Base-by-base conservation (phyloP, 306 rosid species). In the Carpinus fangiana region DNA sequence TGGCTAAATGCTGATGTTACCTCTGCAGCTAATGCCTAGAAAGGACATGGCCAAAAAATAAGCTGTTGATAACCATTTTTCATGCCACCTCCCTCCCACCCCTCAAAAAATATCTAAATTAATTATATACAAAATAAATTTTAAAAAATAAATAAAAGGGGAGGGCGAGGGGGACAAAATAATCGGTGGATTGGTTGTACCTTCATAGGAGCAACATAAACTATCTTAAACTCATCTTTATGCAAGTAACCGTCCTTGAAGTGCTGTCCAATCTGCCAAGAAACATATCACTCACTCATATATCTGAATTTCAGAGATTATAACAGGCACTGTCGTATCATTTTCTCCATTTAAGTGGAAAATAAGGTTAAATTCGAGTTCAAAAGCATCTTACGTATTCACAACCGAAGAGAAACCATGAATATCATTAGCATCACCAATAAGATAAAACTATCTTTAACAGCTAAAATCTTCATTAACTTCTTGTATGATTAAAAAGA, bases 171-270 rank as follows among this genome's bases (percentile, higher is more conserved):
- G 50, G 55, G 46, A 76, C 64, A 74, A 73, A 62, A 76, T 53
- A 69, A 69, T 55, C 56, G 50, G 73, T 31, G 48, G 82, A 65
- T 82, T 45, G 76, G 73, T 51, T 26, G 14, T 85, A 90, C 98
- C 97, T 94, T 94, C 98, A 94, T 92, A 70, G 98, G 98, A 84
- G 98, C 98, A 84, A 94, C 97, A 90, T 94, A 94, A 79, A 94
- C 97, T 81, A 94, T 90, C 89, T 94, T 94, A 85, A 94, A 94
- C 79, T 92, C 93, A 72, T 92, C 81, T 84, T 94, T 94, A 77
- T 94, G 97, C 95, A 94, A 84, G 87, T 83, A 92, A 70, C 98
- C 98, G 80, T 90, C 97, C 85, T 83, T 94, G 86, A 94, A 94
- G 82, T 94, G 98, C 82, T 90, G 97, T 60, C 95, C 96, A 83